phyloP scores from a whole-genome alignment of 768 basidiomycete genomes.

The Trametes gibbosa region DNA sequence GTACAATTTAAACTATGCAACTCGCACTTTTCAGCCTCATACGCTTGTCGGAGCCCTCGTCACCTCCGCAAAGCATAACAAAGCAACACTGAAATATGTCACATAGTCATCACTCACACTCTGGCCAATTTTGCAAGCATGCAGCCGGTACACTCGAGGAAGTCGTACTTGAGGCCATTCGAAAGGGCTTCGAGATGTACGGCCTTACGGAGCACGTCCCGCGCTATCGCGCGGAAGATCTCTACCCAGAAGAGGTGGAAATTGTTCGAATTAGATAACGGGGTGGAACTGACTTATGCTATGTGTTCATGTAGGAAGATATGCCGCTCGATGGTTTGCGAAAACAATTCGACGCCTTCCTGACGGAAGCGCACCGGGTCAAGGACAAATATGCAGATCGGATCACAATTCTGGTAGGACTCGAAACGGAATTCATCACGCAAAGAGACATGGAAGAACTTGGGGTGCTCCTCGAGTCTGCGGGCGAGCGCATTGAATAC shows the following conservation, averaged over 20 bases:
- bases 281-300: slow-evolving; percentile 14
- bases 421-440: slow-evolving; percentile 92
- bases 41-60: no score
- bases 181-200: slow-evolving; percentile 74
- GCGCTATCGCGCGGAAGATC: slow-evolving; percentile 72
- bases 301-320: slow-evolving; percentile 58
- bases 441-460: slow-evolving; percentile 59
- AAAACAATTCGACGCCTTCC: slow-evolving; percentile 68
- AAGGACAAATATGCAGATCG: slow-evolving; percentile 56
- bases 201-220: slow-evolving; percentile 94
- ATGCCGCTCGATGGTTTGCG: slow-evolving; percentile 50
- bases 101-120: slow-evolving; percentile 86
- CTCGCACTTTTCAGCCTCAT: no score
- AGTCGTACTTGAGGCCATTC: slow-evolving; percentile 77
- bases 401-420: slow-evolving; percentile 80
- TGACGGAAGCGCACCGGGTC: slow-evolving; percentile 77
- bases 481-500: slow-evolving; percentile 68
- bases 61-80: no score
- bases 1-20: no score
- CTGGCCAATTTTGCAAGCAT: slow-evolving; percentile 92
- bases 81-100: slow-evolving; percentile 40
- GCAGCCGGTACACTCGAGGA: slow-evolving; percentile 79
- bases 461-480: slow-evolving; percentile 45
- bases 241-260: slow-evolving; percentile 94
- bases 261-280: background rate